phyloP scores from a whole-genome alignment of 306 rosid genomes.

The Cucumis cinereus region DNA sequence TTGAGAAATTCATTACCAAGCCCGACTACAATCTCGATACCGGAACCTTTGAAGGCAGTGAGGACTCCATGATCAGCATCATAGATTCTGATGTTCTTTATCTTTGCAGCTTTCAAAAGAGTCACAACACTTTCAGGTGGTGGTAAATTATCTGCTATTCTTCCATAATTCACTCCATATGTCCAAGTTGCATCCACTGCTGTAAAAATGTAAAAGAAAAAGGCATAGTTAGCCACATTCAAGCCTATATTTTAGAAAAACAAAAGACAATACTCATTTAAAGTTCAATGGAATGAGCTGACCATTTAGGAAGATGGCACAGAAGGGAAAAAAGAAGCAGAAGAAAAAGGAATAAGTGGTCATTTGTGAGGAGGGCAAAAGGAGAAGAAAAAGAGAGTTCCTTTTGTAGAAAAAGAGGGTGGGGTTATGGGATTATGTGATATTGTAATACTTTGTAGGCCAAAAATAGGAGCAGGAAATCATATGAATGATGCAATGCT shows the following conservation, averaged over 20 bases:
- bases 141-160: constrained; percentile 67
- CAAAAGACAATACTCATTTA: background rate
- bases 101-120: constrained; percentile 73
- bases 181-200: constrained; percentile 45
- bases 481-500: constrained; percentile 30
- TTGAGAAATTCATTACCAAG: constrained; percentile 41
- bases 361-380: constrained; percentile 24
- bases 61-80: constrained; percentile 59
- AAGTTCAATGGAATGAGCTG: too few relatives aligned
- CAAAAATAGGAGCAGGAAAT: constrained; percentile 5
- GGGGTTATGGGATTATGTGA: background rate
- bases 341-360: constrained; percentile 27
- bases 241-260: background rate
- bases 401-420: constrained; percentile 22
- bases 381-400: constrained; percentile 21
- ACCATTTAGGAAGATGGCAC: constrained; percentile 36
- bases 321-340: constrained; percentile 34
- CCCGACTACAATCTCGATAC: constrained; percentile 44
- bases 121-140: constrained; percentile 74
- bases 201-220: background rate
- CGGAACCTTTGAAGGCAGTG: constrained; percentile 70
- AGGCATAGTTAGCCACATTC: background rate
- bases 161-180: constrained; percentile 84
- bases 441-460: background rate
- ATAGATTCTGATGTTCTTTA: constrained; percentile 61